phyloP scores from a whole-genome alignment of 192 early-diverging fungal genomes.

The Coemansia sp. region DNA sequence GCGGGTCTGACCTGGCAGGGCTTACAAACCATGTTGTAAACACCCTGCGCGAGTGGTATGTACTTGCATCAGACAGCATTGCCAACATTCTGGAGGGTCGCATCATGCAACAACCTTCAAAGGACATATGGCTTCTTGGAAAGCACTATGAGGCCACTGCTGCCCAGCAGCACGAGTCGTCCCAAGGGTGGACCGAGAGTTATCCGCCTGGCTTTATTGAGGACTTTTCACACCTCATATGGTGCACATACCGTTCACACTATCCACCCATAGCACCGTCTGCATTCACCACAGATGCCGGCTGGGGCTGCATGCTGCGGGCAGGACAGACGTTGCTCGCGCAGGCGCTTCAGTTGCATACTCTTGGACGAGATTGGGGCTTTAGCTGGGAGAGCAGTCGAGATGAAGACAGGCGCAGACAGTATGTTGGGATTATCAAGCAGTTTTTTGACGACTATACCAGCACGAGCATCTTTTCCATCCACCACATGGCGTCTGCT shows the following conservation, averaged over 20 bases:
- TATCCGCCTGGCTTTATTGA: slow-evolving; percentile 60
- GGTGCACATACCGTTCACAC: slow-evolving; percentile 91
- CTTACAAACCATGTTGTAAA: slow-evolving; percentile 42
- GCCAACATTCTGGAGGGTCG: slow-evolving; percentile 43
- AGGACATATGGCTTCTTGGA: slow-evolving; percentile 53
- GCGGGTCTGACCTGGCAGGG: slow-evolving; percentile 12
- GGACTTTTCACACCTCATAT: slow-evolving; percentile 83
- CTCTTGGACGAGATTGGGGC: slow-evolving; percentile 67
- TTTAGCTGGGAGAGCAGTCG: slow-evolving; percentile 16
- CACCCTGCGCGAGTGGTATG: slow-evolving; percentile 52
- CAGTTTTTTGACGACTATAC: slow-evolving; percentile 83
- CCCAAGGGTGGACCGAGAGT: slow-evolving; percentile 10
- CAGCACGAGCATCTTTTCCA: slow-evolving; percentile 76
- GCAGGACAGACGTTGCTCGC: slow-evolving; percentile 92
- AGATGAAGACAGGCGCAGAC: slow-evolving; percentile 13
- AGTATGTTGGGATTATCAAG: slow-evolving; percentile 59
- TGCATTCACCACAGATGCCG: slow-evolving; percentile 82
- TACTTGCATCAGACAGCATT: slow-evolving; percentile 49
- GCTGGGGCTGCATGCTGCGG: slow-evolving; percentile 98
- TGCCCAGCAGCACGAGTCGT: background rate
- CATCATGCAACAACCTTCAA: slow-evolving; percentile 28
- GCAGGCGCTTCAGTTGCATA: slow-evolving; percentile 73
- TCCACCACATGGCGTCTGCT: slow-evolving; percentile 83
- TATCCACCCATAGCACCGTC: slow-evolving; percentile 78
- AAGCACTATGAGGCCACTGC: slow-evolving; percentile 29